Percentiles rank a stretch among this genome's conserved stretches.
phyloP scores from a whole-genome alignment of 768 basidiomycete genomes.

The Wakefieldia striispora region DNA sequence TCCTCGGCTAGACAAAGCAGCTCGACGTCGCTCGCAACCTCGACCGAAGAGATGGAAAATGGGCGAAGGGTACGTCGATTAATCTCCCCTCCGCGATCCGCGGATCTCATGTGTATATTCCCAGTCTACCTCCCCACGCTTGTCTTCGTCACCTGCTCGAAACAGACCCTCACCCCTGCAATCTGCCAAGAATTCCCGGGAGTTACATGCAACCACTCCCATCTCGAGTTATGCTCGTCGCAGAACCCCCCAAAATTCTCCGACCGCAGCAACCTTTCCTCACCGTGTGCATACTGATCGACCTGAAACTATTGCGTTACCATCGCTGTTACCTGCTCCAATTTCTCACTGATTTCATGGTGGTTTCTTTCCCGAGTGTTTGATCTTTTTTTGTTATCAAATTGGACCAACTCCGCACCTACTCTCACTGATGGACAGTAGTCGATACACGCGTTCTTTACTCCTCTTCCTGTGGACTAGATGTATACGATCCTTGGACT shows the following conservation, averaged over 20 bases:
- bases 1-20: conserved; percentile 46
- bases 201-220: conserved; percentile 64
- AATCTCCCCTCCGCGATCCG: conserved; percentile 24
- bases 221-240: conserved; percentile 80
- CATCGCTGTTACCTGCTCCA: conserved; percentile 51
- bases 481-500: conserved; percentile 24
- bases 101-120: conserved; percentile 30
- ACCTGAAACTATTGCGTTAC: conserved; percentile 41
- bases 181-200: conserved; percentile 48
- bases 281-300: conserved; percentile 31
- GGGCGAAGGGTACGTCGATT: conserved; percentile 36
- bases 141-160: conserved; percentile 41
- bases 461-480: conserved; percentile 15
- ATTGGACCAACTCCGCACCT: background rate
- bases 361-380: background rate
- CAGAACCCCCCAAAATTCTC: conserved; percentile 73
- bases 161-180: conserved; percentile 45
- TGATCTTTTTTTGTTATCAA: background rate
- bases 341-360: conserved; percentile 18
- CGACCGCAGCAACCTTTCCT: conserved; percentile 63
- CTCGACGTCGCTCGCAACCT: conserved; percentile 35
- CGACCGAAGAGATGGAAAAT: conserved; percentile 25
- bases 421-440: background rate
- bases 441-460: conserved; percentile 14
- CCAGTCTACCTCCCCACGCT: conserved; percentile 36